A percentile compares a stretch with the other conserved stretches of the same genome.
phyloP scores from a whole-genome alignment of 331 rosid genomes.

The Rosa hybrid region DNA sequence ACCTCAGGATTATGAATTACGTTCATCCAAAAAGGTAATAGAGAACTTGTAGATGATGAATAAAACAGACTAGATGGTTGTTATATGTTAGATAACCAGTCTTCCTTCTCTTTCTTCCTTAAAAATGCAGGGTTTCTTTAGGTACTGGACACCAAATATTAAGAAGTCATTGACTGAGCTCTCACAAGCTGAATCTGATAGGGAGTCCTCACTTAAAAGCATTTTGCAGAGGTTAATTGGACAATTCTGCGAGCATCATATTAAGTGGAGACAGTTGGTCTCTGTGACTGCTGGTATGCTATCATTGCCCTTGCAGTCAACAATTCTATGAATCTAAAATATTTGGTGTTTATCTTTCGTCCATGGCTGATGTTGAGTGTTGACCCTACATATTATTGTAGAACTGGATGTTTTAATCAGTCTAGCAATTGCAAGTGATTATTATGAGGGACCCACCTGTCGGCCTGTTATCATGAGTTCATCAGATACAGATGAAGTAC shows the following conservation, averaged over 20 bases:
- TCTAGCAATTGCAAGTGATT: conserved; percentile 78
- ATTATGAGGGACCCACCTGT: conserved; percentile 82
- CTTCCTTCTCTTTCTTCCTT: conserved; percentile 24
- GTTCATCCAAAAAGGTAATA: conserved; percentile 80
- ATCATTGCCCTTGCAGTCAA: background rate
- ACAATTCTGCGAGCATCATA: conserved; percentile 74
- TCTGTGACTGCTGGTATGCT: conserved; percentile 76
- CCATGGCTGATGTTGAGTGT: conserved; percentile 37
- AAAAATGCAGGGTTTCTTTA: conserved; percentile 73
- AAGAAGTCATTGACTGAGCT: conserved; percentile 63
- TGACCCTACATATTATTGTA: conserved; percentile 53
- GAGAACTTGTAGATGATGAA: conserved; percentile 1
- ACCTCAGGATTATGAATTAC: conserved; percentile 73
- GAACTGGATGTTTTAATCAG: conserved; percentile 93
- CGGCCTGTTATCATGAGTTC: conserved; percentile 59
- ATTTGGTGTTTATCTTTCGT: background rate
- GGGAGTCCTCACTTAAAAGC: conserved; percentile 73
- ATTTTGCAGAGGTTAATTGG: conserved; percentile 77
- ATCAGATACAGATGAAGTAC: conserved; percentile 49
- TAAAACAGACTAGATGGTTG: background rate
- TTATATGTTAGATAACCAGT: conserved; percentile 6
- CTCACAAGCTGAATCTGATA: conserved; percentile 70
- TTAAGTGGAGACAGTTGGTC: conserved; percentile 81
- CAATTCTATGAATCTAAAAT: background rate
- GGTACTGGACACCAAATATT: conserved; percentile 92